These are phyloP conservation scores for Hypomontagnella submonticulosa DNA, from an alignment of 495 filamentous ascomycete genomes.

Conservation along the genomic window DNA sequence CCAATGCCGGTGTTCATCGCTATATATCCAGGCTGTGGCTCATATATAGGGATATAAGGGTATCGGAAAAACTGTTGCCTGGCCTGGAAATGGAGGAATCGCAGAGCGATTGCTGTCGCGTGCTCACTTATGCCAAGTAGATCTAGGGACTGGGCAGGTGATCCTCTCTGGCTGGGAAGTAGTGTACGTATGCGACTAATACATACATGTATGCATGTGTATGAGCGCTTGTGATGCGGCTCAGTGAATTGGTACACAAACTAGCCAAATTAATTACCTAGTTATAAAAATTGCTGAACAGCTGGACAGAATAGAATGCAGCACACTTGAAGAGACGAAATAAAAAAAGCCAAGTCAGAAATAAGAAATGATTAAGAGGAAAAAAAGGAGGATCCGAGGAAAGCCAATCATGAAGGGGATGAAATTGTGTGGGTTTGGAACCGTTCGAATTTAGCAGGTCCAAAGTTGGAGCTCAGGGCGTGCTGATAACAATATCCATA, in stretches of 20 bases:
- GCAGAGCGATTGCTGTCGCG: slow-evolving; percentile 29
- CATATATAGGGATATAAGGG: slow-evolving; percentile 31
- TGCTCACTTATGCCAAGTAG: slow-evolving; percentile 26
- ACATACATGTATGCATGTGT: too few relatives aligned
- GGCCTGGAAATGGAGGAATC: slow-evolving; percentile 1
- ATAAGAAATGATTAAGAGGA: slow-evolving; percentile 14
- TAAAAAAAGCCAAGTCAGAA: slow-evolving; percentile 12
- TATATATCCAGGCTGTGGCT: slow-evolving; percentile 8
- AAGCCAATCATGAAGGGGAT: slow-evolving; percentile 25
- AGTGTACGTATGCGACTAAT: slow-evolving; percentile 13
- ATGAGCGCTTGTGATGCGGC: slow-evolving; percentile 15
- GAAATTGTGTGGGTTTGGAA: slow-evolving; percentile 29
- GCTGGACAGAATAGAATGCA: background rate
- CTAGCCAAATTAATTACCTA: background rate
- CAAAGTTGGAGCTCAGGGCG: slow-evolving; percentile 26
- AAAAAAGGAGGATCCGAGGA: slow-evolving; percentile 33
- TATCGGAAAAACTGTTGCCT: background rate
- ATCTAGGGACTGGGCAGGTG: slow-evolving; percentile 16
- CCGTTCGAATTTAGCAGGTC: slow-evolving; percentile 38
- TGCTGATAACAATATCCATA: slow-evolving; percentile 7
- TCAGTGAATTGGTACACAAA: background rate
- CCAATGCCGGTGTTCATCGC: slow-evolving; percentile 44
- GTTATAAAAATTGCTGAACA: background rate
- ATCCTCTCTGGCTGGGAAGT: background rate
- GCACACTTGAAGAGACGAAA: background rate